Percentiles rank a stretch among this genome's conserved stretches.
Conservation (phyloP, 768 basidiomycete species). For the Amanita polypyramis region DNA sequence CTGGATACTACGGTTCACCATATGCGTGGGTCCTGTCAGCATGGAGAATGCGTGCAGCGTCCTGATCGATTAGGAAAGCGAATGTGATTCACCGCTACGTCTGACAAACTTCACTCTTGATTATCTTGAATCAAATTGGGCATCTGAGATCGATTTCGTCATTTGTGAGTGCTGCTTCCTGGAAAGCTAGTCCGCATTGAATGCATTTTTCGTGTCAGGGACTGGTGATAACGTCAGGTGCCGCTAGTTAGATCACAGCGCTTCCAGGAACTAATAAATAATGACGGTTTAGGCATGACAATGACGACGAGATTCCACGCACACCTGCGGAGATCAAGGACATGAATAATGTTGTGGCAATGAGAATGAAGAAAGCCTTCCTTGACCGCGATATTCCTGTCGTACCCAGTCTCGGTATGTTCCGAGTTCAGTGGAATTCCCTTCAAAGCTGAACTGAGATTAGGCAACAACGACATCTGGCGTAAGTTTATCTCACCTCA, state of each 20-base stretch:
- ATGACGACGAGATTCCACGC: slow-evolving; percentile 71
- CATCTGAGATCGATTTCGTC: slow-evolving; percentile 81
- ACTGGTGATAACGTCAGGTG: slow-evolving; percentile 71
- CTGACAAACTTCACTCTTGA: slow-evolving; percentile 80
- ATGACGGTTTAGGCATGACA: slow-evolving; percentile 56
- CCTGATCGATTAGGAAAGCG: slow-evolving; percentile 25
- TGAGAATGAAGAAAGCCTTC: slow-evolving; percentile 69
- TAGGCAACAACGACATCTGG: slow-evolving; percentile 90
- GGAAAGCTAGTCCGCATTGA: neutral
- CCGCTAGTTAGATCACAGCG: slow-evolving; percentile 2
- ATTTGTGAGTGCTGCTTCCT: slow-evolving; percentile 43
- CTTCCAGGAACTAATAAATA: neutral
- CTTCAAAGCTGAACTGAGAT: slow-evolving; percentile 4
- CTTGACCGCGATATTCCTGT: slow-evolving; percentile 60
- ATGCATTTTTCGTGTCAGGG: slow-evolving; percentile 31
- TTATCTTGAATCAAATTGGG: slow-evolving; percentile 71
- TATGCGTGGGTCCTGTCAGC: slow-evolving; percentile 39
- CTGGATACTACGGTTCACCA: slow-evolving; percentile 59
- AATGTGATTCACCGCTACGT: slow-evolving; percentile 73
- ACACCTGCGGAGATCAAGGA: slow-evolving; percentile 72
- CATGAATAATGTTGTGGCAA: slow-evolving; percentile 56
- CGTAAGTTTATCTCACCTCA: slow-evolving; percentile 37
- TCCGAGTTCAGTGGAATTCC: neutral
- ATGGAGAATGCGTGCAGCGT: neutral
- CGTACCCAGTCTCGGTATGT: slow-evolving; percentile 67